Evolutionary conservation across 2,329 filamentous ascomycete species (phyloP).

Genomic region (Phaeosphaeriaceae sp.): DNA sequence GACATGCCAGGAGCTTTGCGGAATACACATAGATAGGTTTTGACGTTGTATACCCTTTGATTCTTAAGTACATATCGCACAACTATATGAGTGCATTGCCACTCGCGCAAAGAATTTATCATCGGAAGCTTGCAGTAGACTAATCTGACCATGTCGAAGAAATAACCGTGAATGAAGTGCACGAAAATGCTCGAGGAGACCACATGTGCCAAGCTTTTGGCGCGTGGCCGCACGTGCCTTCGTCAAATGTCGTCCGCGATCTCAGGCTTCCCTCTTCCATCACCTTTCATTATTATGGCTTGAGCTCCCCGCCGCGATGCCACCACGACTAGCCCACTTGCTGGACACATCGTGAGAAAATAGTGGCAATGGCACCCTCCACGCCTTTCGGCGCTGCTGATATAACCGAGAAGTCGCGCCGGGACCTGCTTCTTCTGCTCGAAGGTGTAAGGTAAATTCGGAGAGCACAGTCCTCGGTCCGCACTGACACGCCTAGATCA

Average conservation of each 20-base stretch:
- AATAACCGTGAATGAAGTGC: not conserved
- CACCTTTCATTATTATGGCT: constrained; percentile 10
- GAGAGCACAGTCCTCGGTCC: constrained; percentile 29
- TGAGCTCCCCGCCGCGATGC: constrained; percentile 10
- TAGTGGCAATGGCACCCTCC: constrained; percentile 68
- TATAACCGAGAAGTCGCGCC: constrained; percentile 81
- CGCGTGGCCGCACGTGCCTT: constrained; percentile 21
- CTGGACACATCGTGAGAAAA: not conserved
- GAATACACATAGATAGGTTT: not conserved
- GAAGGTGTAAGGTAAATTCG: constrained; percentile 83
- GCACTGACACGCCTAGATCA: constrained; percentile 69
- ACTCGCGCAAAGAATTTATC: too few relatives aligned
- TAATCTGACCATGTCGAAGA: not conserved
- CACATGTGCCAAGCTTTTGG: constrained; percentile 15
- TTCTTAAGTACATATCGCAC: not conserved
- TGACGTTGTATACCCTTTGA: constrained; percentile 6
- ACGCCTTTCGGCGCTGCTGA: constrained; percentile 75
- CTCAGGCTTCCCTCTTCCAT: constrained; percentile 10
- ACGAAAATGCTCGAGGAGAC: not conserved
- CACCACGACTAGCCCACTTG: constrained; percentile 8
- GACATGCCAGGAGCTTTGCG: not conserved
- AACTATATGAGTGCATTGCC: not conserved
- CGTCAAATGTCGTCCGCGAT: not conserved
- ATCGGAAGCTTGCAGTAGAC: not conserved
- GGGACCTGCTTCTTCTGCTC: constrained; percentile 87